phyloP scores from a whole-genome alignment of 2,329 filamentous ascomycete genomes.

The Ophiosphaerella korrae region DNA sequence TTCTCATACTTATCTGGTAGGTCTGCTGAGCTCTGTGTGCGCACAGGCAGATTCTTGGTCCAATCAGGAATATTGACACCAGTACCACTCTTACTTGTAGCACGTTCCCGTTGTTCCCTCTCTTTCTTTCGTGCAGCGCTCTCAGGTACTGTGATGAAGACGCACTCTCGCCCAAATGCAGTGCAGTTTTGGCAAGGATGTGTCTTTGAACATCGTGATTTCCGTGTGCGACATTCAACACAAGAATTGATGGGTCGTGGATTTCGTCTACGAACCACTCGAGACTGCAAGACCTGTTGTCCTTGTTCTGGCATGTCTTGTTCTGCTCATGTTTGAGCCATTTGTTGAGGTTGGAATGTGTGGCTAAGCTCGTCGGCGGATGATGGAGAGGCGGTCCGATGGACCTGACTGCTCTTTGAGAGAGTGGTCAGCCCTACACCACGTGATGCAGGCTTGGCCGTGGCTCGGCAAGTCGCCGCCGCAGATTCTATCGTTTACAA shows the following conservation, averaged over 20 bases:
- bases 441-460: no score
- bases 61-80: constrained; percentile 38
- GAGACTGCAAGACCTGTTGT: constrained; percentile 42
- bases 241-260: constrained; percentile 48
- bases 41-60: constrained; percentile 44
- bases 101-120: constrained; percentile 35
- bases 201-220: constrained; percentile 47
- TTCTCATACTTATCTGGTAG: constrained; percentile 34
- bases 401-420: neutral
- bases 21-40: constrained; percentile 32
- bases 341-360: constrained; percentile 23
- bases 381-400: constrained; percentile 13
- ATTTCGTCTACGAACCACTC: constrained; percentile 46
- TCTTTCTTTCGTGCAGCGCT: constrained; percentile 46
- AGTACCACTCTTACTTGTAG: constrained; percentile 32
- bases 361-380: constrained; percentile 23
- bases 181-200: constrained; percentile 48
- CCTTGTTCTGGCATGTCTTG: constrained; percentile 46
- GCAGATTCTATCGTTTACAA: no score
- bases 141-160: constrained; percentile 48
- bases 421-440: no score
- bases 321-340: constrained; percentile 40
- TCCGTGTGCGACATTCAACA: constrained; percentile 47
- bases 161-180: constrained; percentile 45
- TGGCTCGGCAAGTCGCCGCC: no score